phyloP scores from a whole-genome alignment of 164 flowering plant species.

The Nelumbo lutea region DNA sequence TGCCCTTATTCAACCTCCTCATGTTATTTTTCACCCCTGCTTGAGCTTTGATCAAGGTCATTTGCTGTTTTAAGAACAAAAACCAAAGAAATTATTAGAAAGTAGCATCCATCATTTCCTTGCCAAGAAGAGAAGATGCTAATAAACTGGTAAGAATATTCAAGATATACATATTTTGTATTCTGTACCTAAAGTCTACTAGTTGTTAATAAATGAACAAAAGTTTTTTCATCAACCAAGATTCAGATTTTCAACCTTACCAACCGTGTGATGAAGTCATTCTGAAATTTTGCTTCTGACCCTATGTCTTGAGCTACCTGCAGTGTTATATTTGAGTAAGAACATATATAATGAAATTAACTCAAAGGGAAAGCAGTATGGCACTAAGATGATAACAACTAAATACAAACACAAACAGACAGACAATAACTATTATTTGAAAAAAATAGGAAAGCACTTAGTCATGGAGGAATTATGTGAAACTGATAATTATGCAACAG shows the following conservation, averaged over 20 bases:
- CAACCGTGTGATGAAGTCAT: constrained; percentile 41
- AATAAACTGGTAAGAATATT: neutral
- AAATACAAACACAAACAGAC: neutral
- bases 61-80: constrained; percentile 57
- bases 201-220: neutral
- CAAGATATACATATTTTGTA: neutral
- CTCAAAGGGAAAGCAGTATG: neutral
- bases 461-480: no score
- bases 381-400: neutral
- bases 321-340: constrained; percentile 14
- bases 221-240: neutral
- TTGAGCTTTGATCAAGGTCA: constrained; percentile 82
- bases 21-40: constrained; percentile 90
- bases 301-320: constrained; percentile 63
- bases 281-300: constrained; percentile 47
- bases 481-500: no score
- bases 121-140: neutral
- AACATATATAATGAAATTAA: neutral
- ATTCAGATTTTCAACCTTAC: constrained; percentile 18
- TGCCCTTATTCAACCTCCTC: constrained; percentile 73
- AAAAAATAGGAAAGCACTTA: no score
- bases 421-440: no score
- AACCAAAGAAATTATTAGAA: constrained; percentile 3
- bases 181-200: neutral
- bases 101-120: neutral